Base-by-base conservation (phyloP, 192 early-diverging fungal genomes). In the Podila horticola region DNA sequence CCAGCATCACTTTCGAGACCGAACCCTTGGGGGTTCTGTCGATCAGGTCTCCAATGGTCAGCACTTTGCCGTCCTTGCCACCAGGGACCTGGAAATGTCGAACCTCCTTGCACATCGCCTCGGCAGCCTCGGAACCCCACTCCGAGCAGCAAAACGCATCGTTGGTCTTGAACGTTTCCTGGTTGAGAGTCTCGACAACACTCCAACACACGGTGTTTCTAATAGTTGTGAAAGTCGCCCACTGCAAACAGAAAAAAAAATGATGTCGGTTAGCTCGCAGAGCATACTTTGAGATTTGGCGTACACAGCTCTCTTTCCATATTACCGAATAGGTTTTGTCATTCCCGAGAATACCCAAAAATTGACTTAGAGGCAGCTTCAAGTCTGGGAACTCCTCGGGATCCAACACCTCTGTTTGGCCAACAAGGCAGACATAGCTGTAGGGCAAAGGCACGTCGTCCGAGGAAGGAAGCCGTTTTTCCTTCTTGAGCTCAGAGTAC, bases 1-100 rank as follows among this genome's bases (percentile, higher is more conserved):
- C 63, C n/a, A 64, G 63, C 26, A 45, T 64, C 10, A 49, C 63
- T 6, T 64, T 64, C n/a, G 63, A 64, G n/a, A 64, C 36, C 20
- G n/a, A 22, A 4, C 36, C 63, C 26, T 64, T 64, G 1, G 63
- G 63, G 1, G 63, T 45, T 19, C n/a, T 15, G 13, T 64, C 26
- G 8, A 64, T 64, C 0, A 45, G 24, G 26, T 64, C 41, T 6
- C 63, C 63, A 24, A 64, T 1, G 9, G 41, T 64, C 36, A 2
- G 38, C 34, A 41, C 5, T 26, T 45, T 11, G 3, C 10, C 13
- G 13, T 48, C 63, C 11, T 64, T 64, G 11, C 41, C 63, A 10
- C 63, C 41, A 15, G 41, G n/a, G 0, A 64, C 63, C 11, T 34
- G 20, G 24, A 64, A 48, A 10, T 26, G 20, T 8, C 41, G 63